Base-by-base conservation (phyloP, 495 filamentous ascomycete species). In the Neurospora sp. region DNA sequence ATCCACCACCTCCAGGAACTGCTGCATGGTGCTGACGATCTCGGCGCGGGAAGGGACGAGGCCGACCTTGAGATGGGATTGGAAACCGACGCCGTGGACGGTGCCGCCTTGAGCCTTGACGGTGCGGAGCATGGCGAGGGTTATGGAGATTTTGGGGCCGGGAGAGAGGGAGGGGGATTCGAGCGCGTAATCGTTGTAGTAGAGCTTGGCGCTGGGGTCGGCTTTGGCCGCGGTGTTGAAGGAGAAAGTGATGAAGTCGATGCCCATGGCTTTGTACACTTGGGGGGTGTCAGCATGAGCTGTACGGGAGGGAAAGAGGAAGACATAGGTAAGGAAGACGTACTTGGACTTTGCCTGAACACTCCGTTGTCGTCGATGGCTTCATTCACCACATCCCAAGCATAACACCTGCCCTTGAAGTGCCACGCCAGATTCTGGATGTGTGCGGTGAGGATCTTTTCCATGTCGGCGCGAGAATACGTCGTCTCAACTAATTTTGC, bases 111-210 rank as follows among this genome's bases (percentile, higher is more conserved):
- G 80, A 38, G 76, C 75, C 69, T 82, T 77, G 38, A 88, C 74
- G 3, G 81, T 76, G 39, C 76, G 75, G 71, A 89, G 80, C 68
- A 89, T 77, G 20, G 76, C 71, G 38, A 85, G 74, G 3, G 86
- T 82, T 14, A 79, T 80, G 44, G 77, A 75, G n/a, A 83, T 79
- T 76, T 90, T 90, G 12, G 53, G 53, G 0, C 53, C 53, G 1
- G 53, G 27, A 72, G 81, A 74, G 53, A 85, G 83, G 39, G 81
- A 79, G 71, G 77, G 78, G 5, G 72, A 72, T 76, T 89, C 87
- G 74, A 90, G 85, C 75, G 86, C 86, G 80, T 89, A 90, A 80
- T 90, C 88, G 78, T 92, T 91, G 82, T 90, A 89, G 80, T 90
- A 92, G 70, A 78, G 75, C 53, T 75, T 77, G 18, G 71, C 85